phyloP scores from a whole-genome alignment of 805 yeast species.

The Cyberlindnera subsufficiens region DNA sequence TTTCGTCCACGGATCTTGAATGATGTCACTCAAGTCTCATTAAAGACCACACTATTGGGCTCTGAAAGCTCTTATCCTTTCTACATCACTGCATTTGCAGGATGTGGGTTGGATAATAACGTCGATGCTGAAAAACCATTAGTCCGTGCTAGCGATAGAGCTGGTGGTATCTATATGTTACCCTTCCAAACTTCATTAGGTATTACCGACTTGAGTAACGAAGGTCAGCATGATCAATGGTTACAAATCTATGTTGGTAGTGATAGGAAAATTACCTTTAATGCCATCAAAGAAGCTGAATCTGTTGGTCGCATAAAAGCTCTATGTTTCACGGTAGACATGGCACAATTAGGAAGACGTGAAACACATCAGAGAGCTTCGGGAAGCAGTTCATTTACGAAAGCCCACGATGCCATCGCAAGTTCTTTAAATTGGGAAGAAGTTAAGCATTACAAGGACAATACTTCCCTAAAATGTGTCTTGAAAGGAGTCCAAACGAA shows the following conservation, averaged over 20 bases:
- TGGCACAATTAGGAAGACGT: conserved; percentile 48
- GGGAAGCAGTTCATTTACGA: background rate
- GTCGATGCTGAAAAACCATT: conserved; percentile 38
- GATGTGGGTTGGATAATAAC: conserved; percentile 35
- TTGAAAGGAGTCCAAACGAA: conserved; percentile 56
- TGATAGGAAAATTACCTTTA: conserved; percentile 21
- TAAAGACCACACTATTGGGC: conserved; percentile 44
- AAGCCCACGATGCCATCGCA: conserved; percentile 1
- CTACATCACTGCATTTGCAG: conserved; percentile 44
- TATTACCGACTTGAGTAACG: conserved; percentile 36
- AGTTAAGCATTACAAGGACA: conserved; percentile 22
- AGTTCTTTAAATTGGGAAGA: conserved; percentile 27
- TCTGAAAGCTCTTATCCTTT: conserved; percentile 39
- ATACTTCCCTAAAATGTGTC: conserved; percentile 40
- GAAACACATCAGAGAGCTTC: conserved; percentile 26
- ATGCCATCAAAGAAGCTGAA: conserved; percentile 33
- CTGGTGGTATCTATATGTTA: conserved; percentile 42
- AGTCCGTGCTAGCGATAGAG: conserved; percentile 34
- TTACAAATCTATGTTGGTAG: conserved; percentile 44
- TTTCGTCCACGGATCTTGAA: conserved; percentile 41
- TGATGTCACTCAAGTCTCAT: conserved; percentile 30
- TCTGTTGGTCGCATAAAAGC: conserved; percentile 36
- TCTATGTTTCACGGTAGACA: conserved; percentile 49
- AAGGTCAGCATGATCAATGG: conserved; percentile 36
- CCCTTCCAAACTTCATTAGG: conserved; percentile 36